Conservation (phyloP, 1,284 basidiomycete genomes). For the Fomes fomentarius region DNA sequence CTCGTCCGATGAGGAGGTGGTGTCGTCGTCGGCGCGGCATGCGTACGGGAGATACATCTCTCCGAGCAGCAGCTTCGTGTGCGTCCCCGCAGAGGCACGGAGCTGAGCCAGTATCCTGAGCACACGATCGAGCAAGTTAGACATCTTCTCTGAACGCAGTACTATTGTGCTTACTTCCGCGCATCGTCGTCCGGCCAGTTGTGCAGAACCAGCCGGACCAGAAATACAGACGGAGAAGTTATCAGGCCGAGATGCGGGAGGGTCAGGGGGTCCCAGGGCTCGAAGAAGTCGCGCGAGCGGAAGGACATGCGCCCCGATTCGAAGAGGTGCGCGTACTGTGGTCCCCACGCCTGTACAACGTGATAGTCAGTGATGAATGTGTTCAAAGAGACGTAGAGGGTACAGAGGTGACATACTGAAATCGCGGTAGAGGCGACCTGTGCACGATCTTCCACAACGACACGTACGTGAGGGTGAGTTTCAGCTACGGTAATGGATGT, state of each 20-base stretch:
- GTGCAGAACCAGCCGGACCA: slow-evolving; percentile 68
- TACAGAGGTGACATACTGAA: slow-evolving; percentile 42
- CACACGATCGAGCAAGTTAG: background rate
- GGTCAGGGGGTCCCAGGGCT: slow-evolving; percentile 31
- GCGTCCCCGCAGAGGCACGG: slow-evolving; percentile 29
- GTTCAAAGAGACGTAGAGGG: background rate
- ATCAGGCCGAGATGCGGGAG: slow-evolving; percentile 1
- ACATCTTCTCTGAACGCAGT: too few relatives aligned
- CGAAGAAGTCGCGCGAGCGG: slow-evolving; percentile 68
- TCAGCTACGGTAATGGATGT: slow-evolving; percentile 67
- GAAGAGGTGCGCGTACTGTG: slow-evolving; percentile 24
- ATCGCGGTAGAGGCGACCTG: slow-evolving; percentile 65
- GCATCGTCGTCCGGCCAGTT: slow-evolving; percentile 64
- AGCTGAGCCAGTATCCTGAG: slow-evolving; percentile 29
- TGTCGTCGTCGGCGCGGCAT: slow-evolving; percentile 40
- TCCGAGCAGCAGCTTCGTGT: slow-evolving; percentile 61
- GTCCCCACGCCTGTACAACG: slow-evolving; percentile 29
- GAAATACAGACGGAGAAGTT: slow-evolving; percentile 48
- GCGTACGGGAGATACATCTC: slow-evolving; percentile 69
- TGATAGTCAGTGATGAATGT: background rate
- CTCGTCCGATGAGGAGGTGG: background rate
- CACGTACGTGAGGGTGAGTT: slow-evolving; percentile 53
- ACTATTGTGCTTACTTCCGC: slow-evolving; percentile 12
- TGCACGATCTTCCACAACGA: slow-evolving; percentile 69
- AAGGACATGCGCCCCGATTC: slow-evolving; percentile 26